Evolutionary conservation across 1,139 yeast genomes (phyloP), one percentile per base, ranked within the genome.

Genomic region (Saccharomyces hybrid): DNA sequence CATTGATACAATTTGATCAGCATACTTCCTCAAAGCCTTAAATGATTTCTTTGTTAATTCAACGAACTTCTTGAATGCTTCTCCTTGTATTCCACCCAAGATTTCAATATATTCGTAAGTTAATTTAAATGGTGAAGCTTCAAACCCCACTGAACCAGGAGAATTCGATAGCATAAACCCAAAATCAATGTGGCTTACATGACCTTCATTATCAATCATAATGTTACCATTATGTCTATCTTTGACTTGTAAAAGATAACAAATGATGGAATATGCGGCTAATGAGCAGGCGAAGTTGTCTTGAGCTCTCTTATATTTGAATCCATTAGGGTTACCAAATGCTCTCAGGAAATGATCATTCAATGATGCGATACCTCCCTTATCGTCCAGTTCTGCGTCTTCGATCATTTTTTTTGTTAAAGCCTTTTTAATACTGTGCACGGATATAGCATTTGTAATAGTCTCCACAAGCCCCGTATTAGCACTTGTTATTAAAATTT

Each of bases 211-310:
- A 67, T 93, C 99, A 16, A 93, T 73, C 87, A 93, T 85, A 51
- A 93, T 91, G 70, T 93, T 93, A 65, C 99, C 99, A 69, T 93
- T 93, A 67, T 93, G 99, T 58, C 99, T 80, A 70, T 93, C 99
- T 65, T 93, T 93, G 54, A 93, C 87, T 71, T 93, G 98, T 50
- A 93, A 75, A 31, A 91, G 73, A 64, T 93, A 93, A 67, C 96
- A 90, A 47, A 93, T 83, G 14, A 93, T 78, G 0, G 97, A 90
- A 67, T 91, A 93, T 0, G 93, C 84, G 0, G 97, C 98, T 53
- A 93, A 76, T 48, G 97, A 89, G 54, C 78, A 75, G 2, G 95
- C 88, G 72, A 93, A 93, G 61, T 86, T 86, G 48, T 82, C 84
- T 65, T 90, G 95, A 0, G 98, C 97, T 53, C 77, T 75, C 60